These are phyloP conservation scores for Linaria vulgaris DNA, from an alignment of 257 asterid species.

Conservation along the genomic window DNA sequence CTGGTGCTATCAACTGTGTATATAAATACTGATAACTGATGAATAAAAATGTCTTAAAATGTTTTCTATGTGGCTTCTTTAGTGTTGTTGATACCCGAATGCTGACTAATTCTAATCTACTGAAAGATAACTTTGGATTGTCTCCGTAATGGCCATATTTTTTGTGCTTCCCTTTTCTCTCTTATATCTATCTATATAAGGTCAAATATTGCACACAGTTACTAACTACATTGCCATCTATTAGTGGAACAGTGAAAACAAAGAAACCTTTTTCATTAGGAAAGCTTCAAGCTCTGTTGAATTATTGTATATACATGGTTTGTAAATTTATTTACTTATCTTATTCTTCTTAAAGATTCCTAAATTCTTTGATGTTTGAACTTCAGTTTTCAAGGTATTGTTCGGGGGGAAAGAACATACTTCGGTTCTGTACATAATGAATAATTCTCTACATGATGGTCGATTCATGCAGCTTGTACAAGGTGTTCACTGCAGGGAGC, in stretches of 20 bases:
- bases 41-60: constrained; percentile 5
- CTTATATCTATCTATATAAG: constrained; percentile 5
- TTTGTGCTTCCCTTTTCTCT: constrained; percentile 7
- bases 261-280: neutral
- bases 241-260: neutral
- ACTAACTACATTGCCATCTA: neutral
- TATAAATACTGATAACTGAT: constrained; percentile 3
- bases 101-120: neutral
- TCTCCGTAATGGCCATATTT: neutral
- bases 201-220: neutral
- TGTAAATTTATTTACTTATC: neutral
- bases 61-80: neutral
- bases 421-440: constrained; percentile 35
- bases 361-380: constrained; percentile 26
- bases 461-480: constrained; percentile 61
- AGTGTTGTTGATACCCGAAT: neutral
- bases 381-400: constrained; percentile 35
- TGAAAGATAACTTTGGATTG: constrained; percentile 3
- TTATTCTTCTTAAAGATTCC: constrained; percentile 14
- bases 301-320: neutral
- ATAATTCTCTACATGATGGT: constrained; percentile 34
- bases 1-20: constrained; percentile 6
- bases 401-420: constrained; percentile 24
- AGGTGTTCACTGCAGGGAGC: constrained; percentile 55
- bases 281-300: neutral